Evolutionary conservation across 1,139 yeast species (phyloP), one percentile per base, ranked within the genome.

Genomic region (Debaryomyces nepalensis): DNA sequence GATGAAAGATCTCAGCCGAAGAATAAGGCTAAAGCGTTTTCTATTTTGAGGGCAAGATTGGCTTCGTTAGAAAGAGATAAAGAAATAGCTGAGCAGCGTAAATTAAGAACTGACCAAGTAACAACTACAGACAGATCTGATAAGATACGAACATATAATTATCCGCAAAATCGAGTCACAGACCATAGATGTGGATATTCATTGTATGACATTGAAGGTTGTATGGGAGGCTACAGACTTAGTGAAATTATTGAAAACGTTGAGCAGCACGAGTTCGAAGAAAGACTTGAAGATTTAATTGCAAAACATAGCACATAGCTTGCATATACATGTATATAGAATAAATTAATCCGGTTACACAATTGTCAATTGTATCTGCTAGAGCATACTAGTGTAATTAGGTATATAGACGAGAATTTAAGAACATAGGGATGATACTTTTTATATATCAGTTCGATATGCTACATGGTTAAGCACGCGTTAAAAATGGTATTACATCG

Each of bases 1-100:
- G 97, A 93, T 59, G 97, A 90, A 58, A 70, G 99, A 48, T 90
- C 97, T 0, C 99, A 93, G 64, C 97, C 95, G 43, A 80, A 84
- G 54, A 95, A 95, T 63, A 90, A 89, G 61, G 97, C 97, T n/a
- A 89, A 87, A 57, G 99, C 99, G 1, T 84, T 88, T 59, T 77
- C 87, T 36, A 81, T 93, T 41, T 69, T 93, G 49, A 70, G 96
- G 43, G 87, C 97, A 1, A 73, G 96, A 45, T 64, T 93, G 42
- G 97, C 97, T 0, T 96, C 91, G 48, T 68, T 70, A 48, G 97
- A 89, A 55, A 72, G 90, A 40, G 77, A 74, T 15, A 81, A 81
- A 49, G 82, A 78, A 51, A 81, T 80, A 34, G 81, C 75, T 26
- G 78, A 76, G 47, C 96, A 89, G 55, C 71, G 84, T 37, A 75